A percentile compares a stretch with the other conserved stretches of the same genome.
Conservation (phyloP, 495 filamentous ascomycete genomes). For the Podospora pseudopauciseta region DNA sequence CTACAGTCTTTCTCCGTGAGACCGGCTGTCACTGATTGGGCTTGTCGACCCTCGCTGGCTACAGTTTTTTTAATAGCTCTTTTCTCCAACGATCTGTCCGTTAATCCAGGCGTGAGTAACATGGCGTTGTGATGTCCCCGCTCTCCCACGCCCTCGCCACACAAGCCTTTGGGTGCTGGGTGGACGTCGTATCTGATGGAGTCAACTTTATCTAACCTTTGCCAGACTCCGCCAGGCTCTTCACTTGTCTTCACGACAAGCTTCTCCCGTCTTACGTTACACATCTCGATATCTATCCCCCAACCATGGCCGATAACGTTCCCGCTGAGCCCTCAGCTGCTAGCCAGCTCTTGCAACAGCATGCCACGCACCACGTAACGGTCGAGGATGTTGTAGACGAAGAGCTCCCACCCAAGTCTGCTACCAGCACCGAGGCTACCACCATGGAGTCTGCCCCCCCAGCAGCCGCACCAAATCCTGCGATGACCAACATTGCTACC, state of each 20-base stretch:
- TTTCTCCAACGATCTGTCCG: neutral
- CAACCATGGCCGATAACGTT: slow-evolving; percentile 33
- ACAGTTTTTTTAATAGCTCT: neutral
- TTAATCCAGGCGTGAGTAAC: neutral
- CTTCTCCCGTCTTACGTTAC: neutral
- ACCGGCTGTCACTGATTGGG: neutral
- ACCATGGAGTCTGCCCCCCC: slow-evolving; percentile 35
- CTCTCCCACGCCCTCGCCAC: neutral
- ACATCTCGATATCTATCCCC: neutral
- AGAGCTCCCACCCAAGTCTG: slow-evolving; percentile 55
- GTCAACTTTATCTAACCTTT: neutral
- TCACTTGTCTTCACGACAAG: neutral
- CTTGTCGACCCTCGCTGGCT: neutral
- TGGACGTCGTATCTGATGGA: neutral
- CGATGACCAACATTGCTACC: slow-evolving; percentile 59
- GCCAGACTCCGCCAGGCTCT: neutral
- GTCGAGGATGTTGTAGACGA: slow-evolving; percentile 80
- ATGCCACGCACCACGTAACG: slow-evolving; percentile 63
- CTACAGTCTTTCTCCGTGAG: neutral
- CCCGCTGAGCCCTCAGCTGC: slow-evolving; percentile 55
- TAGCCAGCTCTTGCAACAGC: slow-evolving; percentile 73
- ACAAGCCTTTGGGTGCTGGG: neutral
- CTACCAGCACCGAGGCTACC: slow-evolving; percentile 34
- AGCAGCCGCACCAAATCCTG: slow-evolving; percentile 43
- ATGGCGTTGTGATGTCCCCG: neutral